These are phyloP conservation scores for Xylariaceae sp. DNA, from an alignment of 2,329 filamentous ascomycete genomes.

Conservation along the genomic window DNA sequence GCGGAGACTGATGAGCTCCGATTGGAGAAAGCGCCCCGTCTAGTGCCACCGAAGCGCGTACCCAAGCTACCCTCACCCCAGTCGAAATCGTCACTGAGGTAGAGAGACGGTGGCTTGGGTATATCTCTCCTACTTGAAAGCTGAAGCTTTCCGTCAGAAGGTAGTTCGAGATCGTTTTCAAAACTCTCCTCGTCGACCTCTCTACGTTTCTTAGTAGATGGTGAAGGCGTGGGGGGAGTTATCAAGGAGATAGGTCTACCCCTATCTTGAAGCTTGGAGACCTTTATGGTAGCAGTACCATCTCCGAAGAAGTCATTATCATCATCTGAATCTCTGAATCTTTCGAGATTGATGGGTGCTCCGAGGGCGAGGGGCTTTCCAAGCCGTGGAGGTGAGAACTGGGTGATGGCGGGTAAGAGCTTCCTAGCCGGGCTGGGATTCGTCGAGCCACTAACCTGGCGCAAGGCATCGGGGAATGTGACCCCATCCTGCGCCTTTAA, in stretches of 20 bases:
- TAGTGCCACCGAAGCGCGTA: conserved; percentile 82
- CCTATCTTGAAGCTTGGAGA: conserved; percentile 43
- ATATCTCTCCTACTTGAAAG: conserved; percentile 58
- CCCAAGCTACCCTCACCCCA: conserved; percentile 93
- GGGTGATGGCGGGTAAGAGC: conserved; percentile 24
- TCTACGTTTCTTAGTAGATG: conserved; percentile 46
- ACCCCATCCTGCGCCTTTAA: conserved; percentile 58
- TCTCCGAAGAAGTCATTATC: conserved; percentile 61
- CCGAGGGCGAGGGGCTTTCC: conserved; percentile 35
- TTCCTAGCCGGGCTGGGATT: conserved; percentile 48
- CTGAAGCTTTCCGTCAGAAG: conserved; percentile 59
- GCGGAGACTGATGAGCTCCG: conserved; percentile 84
- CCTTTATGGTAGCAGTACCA: conserved; percentile 61
- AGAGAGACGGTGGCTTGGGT: conserved; percentile 56
- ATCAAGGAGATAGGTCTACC: conserved; percentile 39
- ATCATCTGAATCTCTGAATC: conserved; percentile 56
- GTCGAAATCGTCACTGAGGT: conserved; percentile 71
- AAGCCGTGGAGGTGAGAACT: conserved; percentile 31
- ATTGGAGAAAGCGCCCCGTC: conserved; percentile 70
- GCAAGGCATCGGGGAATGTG: conserved; percentile 62
- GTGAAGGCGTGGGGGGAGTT: conserved; percentile 52
- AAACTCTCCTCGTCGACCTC: conserved; percentile 58
- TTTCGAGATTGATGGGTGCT: conserved; percentile 54
- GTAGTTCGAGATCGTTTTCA: conserved; percentile 67
- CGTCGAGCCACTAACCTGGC: conserved; percentile 58